phyloP scores from a whole-genome alignment of 1,139 yeast species.

The Nakaseomyces bracarensis region DNA sequence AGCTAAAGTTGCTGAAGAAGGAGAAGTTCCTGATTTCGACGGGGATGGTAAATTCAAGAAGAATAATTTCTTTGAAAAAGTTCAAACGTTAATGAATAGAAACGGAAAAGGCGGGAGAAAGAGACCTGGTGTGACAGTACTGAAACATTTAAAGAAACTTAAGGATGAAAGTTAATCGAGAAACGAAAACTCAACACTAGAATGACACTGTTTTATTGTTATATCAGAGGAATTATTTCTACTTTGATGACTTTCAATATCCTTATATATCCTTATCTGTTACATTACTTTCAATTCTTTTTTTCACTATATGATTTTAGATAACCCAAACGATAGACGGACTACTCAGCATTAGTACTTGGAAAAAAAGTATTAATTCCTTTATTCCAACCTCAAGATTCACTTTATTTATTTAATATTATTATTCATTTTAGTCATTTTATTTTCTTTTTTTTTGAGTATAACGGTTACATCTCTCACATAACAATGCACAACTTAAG shows the following conservation, averaged over 20 bases:
- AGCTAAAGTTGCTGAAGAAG: conserved; percentile 7
- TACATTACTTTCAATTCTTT: too few species aligned
- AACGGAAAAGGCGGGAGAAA: conserved; percentile 15
- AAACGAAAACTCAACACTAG: too few species aligned
- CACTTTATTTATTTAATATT: too few species aligned
- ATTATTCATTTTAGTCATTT: conserved; percentile 1
- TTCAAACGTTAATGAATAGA: conserved; percentile 11
- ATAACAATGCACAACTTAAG: too few species aligned
- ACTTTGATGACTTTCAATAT: too few species aligned
- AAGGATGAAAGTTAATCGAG: neutral
- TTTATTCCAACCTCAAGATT: too few species aligned
- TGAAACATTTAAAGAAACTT: conserved; percentile 1
- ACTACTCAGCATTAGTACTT: neutral
- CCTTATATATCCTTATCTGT: too few species aligned
- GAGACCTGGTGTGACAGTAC: conserved; percentile 11
- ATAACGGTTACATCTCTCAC: neutral
- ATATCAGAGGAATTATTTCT: too few species aligned
- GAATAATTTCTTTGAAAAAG: conserved; percentile 8
- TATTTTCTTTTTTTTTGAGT: neutral
- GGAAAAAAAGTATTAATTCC: too few species aligned
- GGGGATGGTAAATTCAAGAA: conserved; percentile 11
- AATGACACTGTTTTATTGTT: too few species aligned
- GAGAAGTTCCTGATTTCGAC: conserved; percentile 11
- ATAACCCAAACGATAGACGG: conserved; percentile 1
- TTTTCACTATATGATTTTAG: too few species aligned